A percentile compares a stretch with the other conserved stretches of the same genome.
phyloP scores from a whole-genome alignment of 306 rosid species.

The Malus asiatica region DNA sequence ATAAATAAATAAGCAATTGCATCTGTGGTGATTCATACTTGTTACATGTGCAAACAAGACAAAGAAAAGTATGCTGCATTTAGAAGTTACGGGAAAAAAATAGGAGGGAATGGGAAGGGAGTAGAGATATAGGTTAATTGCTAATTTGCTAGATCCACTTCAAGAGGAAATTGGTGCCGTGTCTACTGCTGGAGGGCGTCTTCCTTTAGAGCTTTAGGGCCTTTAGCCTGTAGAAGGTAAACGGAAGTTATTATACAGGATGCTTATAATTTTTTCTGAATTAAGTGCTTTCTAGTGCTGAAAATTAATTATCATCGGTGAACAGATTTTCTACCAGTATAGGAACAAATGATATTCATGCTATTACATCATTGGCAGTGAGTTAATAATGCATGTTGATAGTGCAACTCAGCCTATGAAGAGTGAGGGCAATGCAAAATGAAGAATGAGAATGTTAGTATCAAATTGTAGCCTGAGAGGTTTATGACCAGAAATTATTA shows the following conservation, averaged over 20 bases:
- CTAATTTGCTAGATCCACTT: conserved; percentile 17
- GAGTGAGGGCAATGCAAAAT: neutral
- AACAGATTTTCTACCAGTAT: neutral
- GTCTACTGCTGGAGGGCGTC: conserved; percentile 4
- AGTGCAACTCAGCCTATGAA: neutral
- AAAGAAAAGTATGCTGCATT: conserved; percentile 3
- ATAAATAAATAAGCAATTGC: neutral
- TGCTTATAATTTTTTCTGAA: neutral
- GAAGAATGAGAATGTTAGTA: neutral
- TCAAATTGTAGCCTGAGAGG: neutral
- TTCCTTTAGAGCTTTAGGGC: conserved; percentile 29
- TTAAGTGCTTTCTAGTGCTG: neutral
- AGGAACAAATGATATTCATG: neutral
- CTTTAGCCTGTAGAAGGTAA: conserved; percentile 37
- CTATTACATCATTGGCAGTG: neutral
- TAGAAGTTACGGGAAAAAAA: neutral
- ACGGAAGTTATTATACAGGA: neutral
- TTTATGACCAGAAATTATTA: neutral
- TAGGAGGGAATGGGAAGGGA: neutral
- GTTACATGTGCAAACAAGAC: conserved; percentile 1
- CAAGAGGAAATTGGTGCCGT: conserved; percentile 4
- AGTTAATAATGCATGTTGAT: neutral
- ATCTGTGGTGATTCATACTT: neutral
- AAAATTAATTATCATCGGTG: neutral
- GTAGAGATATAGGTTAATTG: neutral